phyloP scores from a whole-genome alignment of 208 protist genomes.

The Herpetomonas tarakana region DNA sequence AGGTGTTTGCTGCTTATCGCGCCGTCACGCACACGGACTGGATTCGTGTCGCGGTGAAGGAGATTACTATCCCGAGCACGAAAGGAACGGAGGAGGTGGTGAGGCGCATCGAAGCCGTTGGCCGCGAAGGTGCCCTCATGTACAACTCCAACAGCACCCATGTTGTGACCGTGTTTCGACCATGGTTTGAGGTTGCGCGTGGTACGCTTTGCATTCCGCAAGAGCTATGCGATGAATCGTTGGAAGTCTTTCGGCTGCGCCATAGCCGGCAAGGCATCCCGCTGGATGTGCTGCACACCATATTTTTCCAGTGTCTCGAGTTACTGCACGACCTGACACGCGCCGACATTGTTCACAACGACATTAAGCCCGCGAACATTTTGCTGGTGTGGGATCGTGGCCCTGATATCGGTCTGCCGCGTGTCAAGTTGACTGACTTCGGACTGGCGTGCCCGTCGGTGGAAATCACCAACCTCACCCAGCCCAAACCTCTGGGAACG shows the following conservation, averaged over 20 bases:
- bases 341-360: constrained; percentile 10
- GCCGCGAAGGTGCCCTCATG: neutral
- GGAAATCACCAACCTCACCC: neutral
- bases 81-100: neutral
- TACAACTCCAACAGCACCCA: neutral
- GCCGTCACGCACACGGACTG: neutral
- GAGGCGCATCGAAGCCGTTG: neutral
- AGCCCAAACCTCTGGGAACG: neutral
- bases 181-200: constrained; percentile 7
- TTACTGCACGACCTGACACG: constrained; percentile 2
- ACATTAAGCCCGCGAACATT: constrained; percentile 13
- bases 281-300: constrained; percentile 1
- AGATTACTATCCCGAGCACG: neutral
- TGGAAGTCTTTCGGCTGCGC: neutral
- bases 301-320: constrained; percentile 8
- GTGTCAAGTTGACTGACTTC: constrained; percentile 7
- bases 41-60: constrained; percentile 8
- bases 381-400: neutral
- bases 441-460: neutral
- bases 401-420: neutral
- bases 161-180: constrained; percentile 4
- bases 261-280: neutral
- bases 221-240: constrained; percentile 1
- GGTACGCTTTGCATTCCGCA: constrained; percentile 6
- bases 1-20: neutral